Conservation (phyloP, 371 early-diverging fungal species). For the Conidiobolus coronatus region DNA sequence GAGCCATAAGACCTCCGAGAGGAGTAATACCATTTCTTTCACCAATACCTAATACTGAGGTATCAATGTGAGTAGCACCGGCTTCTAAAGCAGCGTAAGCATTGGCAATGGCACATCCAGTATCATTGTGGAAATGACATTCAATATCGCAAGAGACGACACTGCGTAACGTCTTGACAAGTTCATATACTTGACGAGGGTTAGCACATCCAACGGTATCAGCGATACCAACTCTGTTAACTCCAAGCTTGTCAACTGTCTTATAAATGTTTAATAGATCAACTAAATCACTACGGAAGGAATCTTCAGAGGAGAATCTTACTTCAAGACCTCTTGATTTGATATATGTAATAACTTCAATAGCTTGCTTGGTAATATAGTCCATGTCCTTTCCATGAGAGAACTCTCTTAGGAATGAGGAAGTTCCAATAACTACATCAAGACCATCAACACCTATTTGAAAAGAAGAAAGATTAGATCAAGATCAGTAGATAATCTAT, state of each 20-base stretch:
- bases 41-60: constrained; percentile 90
- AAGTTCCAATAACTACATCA: constrained; percentile 91
- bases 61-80: constrained; percentile 94
- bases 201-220: constrained; percentile 95
- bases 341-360: constrained; percentile 83
- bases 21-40: constrained; percentile 95
- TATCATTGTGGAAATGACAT: constrained; percentile 96
- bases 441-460: constrained; percentile 63
- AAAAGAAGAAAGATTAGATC: constrained; percentile 2
- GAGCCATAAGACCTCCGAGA: constrained; percentile 76
- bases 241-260: constrained; percentile 83
- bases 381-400: constrained; percentile 96
- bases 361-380: constrained; percentile 76
- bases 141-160: constrained; percentile 93
- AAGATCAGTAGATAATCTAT: neutral
- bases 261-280: constrained; percentile 84
- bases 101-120: constrained; percentile 95
- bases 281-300: constrained; percentile 86
- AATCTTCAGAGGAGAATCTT: constrained; percentile 90
- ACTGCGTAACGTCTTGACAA: constrained; percentile 77
- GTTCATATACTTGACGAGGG: constrained; percentile 90
- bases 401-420: constrained; percentile 77
- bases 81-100: constrained; percentile 89
- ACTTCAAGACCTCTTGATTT: constrained; percentile 87
- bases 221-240: constrained; percentile 93